These are phyloP conservation scores for Daldinia eschscholtzii DNA, from an alignment of 2,329 filamentous ascomycete genomes.

Conservation along the genomic window DNA sequence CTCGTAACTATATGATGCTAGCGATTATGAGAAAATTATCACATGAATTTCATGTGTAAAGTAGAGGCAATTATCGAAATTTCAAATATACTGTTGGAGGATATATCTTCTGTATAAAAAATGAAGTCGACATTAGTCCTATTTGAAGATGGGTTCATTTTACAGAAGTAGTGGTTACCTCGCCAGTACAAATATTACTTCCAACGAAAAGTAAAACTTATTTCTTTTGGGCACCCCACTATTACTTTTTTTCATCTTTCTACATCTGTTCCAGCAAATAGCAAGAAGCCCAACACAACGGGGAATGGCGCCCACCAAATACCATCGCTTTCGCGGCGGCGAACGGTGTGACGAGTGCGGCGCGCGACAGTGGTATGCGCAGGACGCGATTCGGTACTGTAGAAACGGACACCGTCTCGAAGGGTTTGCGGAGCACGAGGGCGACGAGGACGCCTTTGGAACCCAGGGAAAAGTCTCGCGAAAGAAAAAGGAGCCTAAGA, in stretches of 20 bases:
- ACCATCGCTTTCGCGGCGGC: slow-evolving; percentile 65
- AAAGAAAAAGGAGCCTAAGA: slow-evolving; percentile 68
- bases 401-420: slow-evolving; percentile 84
- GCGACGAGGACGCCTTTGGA: slow-evolving; percentile 76
- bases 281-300: neutral
- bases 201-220: neutral
- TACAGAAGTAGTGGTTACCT: neutral
- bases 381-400: slow-evolving; percentile 84
- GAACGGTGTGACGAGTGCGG: slow-evolving; percentile 75
- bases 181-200: neutral
- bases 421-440: slow-evolving; percentile 68
- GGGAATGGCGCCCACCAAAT: slow-evolving; percentile 58
- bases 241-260: slow-evolving; percentile 10
- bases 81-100: neutral
- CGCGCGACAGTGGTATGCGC: slow-evolving; percentile 76
- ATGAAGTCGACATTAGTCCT: neutral
- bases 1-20: neutral
- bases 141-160: neutral
- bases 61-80: neutral
- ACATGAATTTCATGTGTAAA: neutral
- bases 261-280: neutral
- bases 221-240: slow-evolving; percentile 2
- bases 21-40: neutral
- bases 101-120: neutral
- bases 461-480: slow-evolving; percentile 67